Evolutionary conservation across 2,329 filamentous ascomycete genomes (phyloP), one percentile per base, ranked within the genome.

Genomic region (Pestalotiopsis sp.): DNA sequence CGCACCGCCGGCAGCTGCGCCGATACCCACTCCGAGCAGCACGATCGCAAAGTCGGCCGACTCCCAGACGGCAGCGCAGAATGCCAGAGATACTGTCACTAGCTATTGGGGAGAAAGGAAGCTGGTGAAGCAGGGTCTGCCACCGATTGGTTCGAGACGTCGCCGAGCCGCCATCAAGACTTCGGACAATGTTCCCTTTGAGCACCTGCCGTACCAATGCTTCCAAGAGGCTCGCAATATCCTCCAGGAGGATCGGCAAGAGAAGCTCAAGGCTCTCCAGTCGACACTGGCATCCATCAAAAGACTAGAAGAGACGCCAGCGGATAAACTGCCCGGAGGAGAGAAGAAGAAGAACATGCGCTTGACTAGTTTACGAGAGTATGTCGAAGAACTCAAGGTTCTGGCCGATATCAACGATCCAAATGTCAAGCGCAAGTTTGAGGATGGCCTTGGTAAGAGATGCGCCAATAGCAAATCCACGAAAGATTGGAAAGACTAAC

Each of bases 191-290:
- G 83, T 97, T 64, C 94, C 95, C 31, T 98, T 99, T 78, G 94
- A 97, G 84, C 92, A 95, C 78, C 85, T 99, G 73, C 96, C 96
- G 20, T 99, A 97, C 83, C 95, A 98, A 86, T 96, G 93, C 82
- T 99, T 98, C 84, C 96, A 99, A 82, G 95, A 98, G 83, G 96
- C 96, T 56, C 90, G 95, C 71, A 93, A 94, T 79, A 82, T 98
- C 63, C 84, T 99, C 68, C 86, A 90, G 66, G 89, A 89, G 67
- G 96, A 99, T 79, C 89, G 95, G 56, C 85, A 90, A 72, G 89
- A 95, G 81, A 98, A 97, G 84, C 75, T 98, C 65, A 83, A 86
- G 70, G 85, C 91, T 76, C 95, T 99, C 68, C 83, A 88, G 65
- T 85, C 81, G 36, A 90, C 93, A 80, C 82, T 90, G 65, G 85